Evolutionary conservation across 1,284 basidiomycete species (phyloP), one percentile per base, ranked within the genome.

Genomic region (Melanopsichium pennsylvanicum): DNA sequence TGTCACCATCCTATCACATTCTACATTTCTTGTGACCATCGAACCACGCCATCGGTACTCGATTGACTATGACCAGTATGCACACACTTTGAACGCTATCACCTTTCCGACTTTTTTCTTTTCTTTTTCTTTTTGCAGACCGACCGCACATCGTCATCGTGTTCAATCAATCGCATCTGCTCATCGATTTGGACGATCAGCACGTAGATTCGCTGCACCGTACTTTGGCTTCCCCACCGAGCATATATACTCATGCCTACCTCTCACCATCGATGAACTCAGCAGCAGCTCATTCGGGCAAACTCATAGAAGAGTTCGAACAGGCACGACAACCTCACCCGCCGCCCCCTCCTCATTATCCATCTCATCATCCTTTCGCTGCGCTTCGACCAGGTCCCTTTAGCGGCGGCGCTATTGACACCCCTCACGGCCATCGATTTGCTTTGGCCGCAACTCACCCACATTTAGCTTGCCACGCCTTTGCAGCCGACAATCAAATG

Each of bases 301-400:
- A 51, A 41, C 66, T 72, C 40, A 64, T 72, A 45, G 56, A 45
- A 36, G 64, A 64, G 46, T 69, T 69, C 38, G 57, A 72, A 52
- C 44, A 49, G 19, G 41, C 43, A 40, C 64, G 64, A 13, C 21
- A 45, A 22, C 34, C 36, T 10, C 32, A 25, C 5, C n/a, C 37
- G 16, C 11, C 34, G 21, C 23, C 26, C 2, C 2, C 25, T 23
- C 42, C 43, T 10, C n/a, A 33, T 11, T 58, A 64, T 22, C 70
- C 70, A 5, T 64, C 64, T 29, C 38, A 37, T 19, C 51, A 61
- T 41, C 64, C 70, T 4, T 72, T 72, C 26, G 70, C 57, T 10
- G 57, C 48, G 4, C 11, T 26, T 6, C 33, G 19, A 3, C 41
- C 57, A 10, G 70, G 61, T 13, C 57, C 70, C 2, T 72, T 72